Evolutionary conservation across 2,329 filamentous ascomycete genomes (phyloP).

Genomic region (Coniella vitis): DNA sequence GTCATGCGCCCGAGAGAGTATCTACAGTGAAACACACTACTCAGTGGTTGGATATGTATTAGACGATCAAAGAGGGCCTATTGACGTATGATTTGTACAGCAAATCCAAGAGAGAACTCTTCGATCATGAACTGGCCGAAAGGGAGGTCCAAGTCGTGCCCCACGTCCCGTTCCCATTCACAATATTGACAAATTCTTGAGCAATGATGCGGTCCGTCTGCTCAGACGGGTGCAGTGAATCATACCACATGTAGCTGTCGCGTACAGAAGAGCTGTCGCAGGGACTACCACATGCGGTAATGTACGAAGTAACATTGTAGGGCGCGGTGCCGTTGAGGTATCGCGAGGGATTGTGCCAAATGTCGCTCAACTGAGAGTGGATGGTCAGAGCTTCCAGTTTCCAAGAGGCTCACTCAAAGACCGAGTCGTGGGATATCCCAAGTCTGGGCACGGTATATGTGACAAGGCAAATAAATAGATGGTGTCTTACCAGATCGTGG

Average conservation of each 20-base stretch:
- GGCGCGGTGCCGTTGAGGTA: constrained; percentile 50
- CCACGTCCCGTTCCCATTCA: constrained; percentile 32
- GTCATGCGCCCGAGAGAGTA: too few species aligned
- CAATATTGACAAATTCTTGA: constrained; percentile 43
- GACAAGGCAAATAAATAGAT: neutral
- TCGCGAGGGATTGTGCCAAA: constrained; percentile 41
- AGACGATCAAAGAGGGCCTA: too few species aligned
- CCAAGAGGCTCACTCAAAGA: too few species aligned
- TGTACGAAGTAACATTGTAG: constrained; percentile 43
- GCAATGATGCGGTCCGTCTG: constrained; percentile 47
- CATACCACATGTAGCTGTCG: constrained; percentile 48
- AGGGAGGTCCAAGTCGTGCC: constrained; percentile 8
- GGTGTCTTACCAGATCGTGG: constrained; percentile 40
- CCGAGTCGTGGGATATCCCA: too few species aligned
- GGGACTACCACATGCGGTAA: constrained; percentile 34
- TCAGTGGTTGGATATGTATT: too few species aligned
- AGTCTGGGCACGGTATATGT: too few species aligned
- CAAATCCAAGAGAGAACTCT: neutral
- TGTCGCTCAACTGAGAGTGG: constrained; percentile 50
- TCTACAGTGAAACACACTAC: too few species aligned
- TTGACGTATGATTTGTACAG: neutral
- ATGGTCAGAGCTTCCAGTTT: too few species aligned
- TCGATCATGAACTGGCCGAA: neutral
- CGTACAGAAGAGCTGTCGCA: constrained; percentile 29
- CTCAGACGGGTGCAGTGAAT: constrained; percentile 51